These are phyloP conservation scores for Ceratocystis variospora DNA, from an alignment of 2,329 filamentous ascomycete species.

Conservation along the genomic window DNA sequence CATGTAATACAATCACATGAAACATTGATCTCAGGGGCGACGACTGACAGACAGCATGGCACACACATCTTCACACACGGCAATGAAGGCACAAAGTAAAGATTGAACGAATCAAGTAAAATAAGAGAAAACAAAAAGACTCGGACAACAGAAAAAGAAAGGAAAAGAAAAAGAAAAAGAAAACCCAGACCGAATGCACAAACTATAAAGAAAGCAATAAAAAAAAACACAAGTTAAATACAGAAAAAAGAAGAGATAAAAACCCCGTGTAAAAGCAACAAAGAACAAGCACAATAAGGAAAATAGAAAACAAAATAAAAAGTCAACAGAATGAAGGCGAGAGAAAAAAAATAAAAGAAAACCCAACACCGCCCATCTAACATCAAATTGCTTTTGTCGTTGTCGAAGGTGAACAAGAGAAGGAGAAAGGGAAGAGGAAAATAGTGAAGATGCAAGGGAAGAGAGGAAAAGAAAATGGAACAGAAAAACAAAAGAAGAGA, in stretches of 20 bases:
- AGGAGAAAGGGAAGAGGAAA: background rate
- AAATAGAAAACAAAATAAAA: constrained; percentile 25
- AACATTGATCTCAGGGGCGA: no score
- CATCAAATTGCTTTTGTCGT: constrained; percentile 14
- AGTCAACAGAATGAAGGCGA: constrained; percentile 25
- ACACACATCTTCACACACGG: background rate
- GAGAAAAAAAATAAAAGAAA: constrained; percentile 8
- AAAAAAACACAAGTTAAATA: background rate
- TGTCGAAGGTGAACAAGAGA: background rate
- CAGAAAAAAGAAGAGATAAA: constrained; percentile 24
- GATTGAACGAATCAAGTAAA: constrained; percentile 17
- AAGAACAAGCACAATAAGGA: background rate
- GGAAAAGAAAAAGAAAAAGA: constrained; percentile 21
- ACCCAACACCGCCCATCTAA: constrained; percentile 15
- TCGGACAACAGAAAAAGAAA: constrained; percentile 13
- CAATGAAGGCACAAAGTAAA: background rate
- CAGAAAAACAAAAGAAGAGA: background rate
- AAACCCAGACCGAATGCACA: constrained; percentile 11
- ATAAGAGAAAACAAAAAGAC: background rate
- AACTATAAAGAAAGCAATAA: constrained; percentile 6
- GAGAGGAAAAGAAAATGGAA: background rate
- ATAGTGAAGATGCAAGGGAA: background rate
- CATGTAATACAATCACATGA: no score
- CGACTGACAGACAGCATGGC: no score
- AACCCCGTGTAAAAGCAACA: constrained; percentile 22